Base-by-base conservation (phyloP, 2,329 filamentous ascomycete species). In the Aureobasidium sp. region DNA sequence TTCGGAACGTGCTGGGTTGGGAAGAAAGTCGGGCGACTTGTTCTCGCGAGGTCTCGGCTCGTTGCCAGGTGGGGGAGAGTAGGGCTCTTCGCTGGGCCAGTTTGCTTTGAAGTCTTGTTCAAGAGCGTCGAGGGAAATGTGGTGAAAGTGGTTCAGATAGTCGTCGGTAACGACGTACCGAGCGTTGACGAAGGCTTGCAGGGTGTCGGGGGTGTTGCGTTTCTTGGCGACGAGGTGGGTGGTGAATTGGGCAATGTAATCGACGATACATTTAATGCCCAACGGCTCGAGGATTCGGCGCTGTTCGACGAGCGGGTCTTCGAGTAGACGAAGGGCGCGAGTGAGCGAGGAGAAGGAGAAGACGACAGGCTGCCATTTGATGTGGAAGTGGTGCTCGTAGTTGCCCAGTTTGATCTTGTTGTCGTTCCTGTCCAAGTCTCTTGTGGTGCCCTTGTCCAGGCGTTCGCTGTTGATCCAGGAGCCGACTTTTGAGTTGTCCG, bases 221-320 rank as follows among this genome's bases (percentile, higher is more conserved):
- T 95, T 96, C 71, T 85, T 89, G 8, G 90, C 86, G 35, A 97
- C 85, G 11, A 95, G 88, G 72, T 97, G 92, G 0, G 93, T 96
- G 0, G 93, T 96, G 29, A 81, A 76, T 17, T 77, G 80, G 27
- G 81, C 75, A 25, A 88, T 76, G 71, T 90, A 96, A 4, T 91
- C 86, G 45, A 83, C 79, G 15, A 88, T 77, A 15, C 90, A 86
- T 72, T 96, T 97, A 72, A 97, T 86, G 69, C 96, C 94, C n/a
- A 95, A 79, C 46, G 86, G 83, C 70, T 95, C 90, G 19, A 97
- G 82, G 57, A 81, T 81, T 33, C 81, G 75, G 63, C 83, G 83
- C 27, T 91, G 80, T 19, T 77, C 77, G 1, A 77, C 74, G 59
- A 92, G 78, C 1, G 86, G 84, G 66, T 87, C 84, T 66, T 60